These are phyloP conservation scores for Aspergillus fumigatiaffinis DNA, from an alignment of 2,329 filamentous ascomycete species.

Conservation along the genomic window DNA sequence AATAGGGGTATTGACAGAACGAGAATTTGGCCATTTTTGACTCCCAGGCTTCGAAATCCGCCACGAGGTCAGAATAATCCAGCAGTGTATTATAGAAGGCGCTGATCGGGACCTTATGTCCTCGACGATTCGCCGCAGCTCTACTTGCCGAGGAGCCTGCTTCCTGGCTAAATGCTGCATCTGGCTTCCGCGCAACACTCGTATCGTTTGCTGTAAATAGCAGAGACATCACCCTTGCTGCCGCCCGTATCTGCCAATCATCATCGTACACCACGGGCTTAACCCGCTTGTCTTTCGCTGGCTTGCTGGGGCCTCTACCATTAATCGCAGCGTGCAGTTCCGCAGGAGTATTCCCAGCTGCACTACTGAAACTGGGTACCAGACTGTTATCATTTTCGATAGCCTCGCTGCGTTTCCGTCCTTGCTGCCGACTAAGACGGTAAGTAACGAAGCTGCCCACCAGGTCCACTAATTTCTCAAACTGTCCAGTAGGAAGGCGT, in stretches of 20 bases:
- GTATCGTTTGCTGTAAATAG: constrained; percentile 77
- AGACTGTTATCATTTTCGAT: constrained; percentile 58
- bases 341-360: constrained; percentile 60
- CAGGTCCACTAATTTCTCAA: constrained; percentile 71
- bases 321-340: constrained; percentile 75
- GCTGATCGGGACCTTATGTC: constrained; percentile 71
- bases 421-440: constrained; percentile 66
- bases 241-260: constrained; percentile 86
- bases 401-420: constrained; percentile 59
- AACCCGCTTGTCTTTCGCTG: constrained; percentile 50
- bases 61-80: constrained; percentile 79
- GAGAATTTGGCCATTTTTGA: constrained; percentile 68
- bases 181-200: constrained; percentile 36
- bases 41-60: constrained; percentile 87
- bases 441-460: constrained; percentile 77
- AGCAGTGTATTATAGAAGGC: constrained; percentile 85
- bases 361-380: constrained; percentile 67
- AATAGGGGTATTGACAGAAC: constrained; percentile 90
- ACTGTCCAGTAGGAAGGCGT: constrained; percentile 62
- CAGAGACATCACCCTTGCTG: constrained; percentile 73
- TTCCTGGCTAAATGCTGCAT: constrained; percentile 24
- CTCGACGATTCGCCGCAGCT: constrained; percentile 48
- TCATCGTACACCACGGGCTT: constrained; percentile 63
- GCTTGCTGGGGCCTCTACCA: constrained; percentile 46
- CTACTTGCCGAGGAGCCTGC: constrained; percentile 34